Conservation (phyloP, 352 stramenopile genomes). For the Phytophthora fragariae region DNA sequence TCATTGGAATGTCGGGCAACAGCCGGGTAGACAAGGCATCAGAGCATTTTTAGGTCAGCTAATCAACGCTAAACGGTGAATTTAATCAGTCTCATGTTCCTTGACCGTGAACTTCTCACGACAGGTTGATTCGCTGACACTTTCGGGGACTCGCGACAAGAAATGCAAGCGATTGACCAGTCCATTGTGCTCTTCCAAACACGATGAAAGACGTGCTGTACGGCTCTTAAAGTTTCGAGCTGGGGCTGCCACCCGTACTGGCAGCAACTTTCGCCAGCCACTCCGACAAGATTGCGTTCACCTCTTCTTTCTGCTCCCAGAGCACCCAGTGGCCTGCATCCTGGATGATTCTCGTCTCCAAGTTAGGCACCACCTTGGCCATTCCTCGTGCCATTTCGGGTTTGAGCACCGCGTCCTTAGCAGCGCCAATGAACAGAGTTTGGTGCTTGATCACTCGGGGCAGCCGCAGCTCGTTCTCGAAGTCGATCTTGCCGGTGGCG, state of each 20-base stretch:
- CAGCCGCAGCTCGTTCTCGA: slow-evolving; percentile 44
- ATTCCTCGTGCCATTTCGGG: slow-evolving; percentile 53
- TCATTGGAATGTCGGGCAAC: slow-evolving; percentile 6
- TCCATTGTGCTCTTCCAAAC: slow-evolving; percentile 28
- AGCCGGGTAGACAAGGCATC: slow-evolving; percentile 24
- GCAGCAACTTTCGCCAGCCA: slow-evolving; percentile 37
- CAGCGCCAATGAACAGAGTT: slow-evolving; percentile 53
- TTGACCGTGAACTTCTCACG: slow-evolving; percentile 15
- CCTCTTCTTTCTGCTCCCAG: slow-evolving; percentile 53
- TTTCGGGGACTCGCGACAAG: slow-evolving; percentile 15
- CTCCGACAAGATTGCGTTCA: slow-evolving; percentile 47
- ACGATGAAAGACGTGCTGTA: slow-evolving; percentile 6
- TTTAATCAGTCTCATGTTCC: slow-evolving; percentile 2
- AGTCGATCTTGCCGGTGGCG: slow-evolving; percentile 52
- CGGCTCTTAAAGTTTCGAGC: slow-evolving; percentile 24
- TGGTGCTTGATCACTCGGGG: slow-evolving; percentile 44
- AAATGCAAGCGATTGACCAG: slow-evolving; percentile 40
- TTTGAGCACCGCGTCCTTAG: slow-evolving; percentile 54
- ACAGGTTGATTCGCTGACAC: slow-evolving; percentile 34
- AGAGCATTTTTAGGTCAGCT: slow-evolving; percentile 29
- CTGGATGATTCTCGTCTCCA: slow-evolving; percentile 42
- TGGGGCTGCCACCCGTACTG: not conserved
- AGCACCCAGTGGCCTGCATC: slow-evolving; percentile 56
- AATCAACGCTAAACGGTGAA: slow-evolving; percentile 21
- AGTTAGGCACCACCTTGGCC: slow-evolving; percentile 48